These are phyloP conservation scores for Rauvolfia tetraphylla DNA, from an alignment of 257 asterid genomes.

Conservation along the genomic window DNA sequence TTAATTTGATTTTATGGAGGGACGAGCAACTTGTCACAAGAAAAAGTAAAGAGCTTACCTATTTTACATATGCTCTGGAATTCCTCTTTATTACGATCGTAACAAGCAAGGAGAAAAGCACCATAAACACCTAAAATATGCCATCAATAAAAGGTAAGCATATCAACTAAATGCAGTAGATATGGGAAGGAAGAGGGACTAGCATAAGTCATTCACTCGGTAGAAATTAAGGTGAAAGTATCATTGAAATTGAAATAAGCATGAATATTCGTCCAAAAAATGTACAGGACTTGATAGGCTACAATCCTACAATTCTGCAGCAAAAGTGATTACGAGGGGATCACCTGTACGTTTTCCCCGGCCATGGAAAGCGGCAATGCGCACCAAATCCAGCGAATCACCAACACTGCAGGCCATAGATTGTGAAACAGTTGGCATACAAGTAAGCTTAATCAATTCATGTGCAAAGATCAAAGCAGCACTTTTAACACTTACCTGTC, in stretches of 20 bases:
- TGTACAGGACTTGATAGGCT: not conserved
- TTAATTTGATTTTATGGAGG: constrained; percentile 6
- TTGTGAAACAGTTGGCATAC: constrained; percentile 10
- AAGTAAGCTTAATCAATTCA: constrained; percentile 15
- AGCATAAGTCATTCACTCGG: not conserved
- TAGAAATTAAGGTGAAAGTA: not conserved
- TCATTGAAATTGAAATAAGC: not conserved
- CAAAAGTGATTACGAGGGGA: constrained; percentile 8
- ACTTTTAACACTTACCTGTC: constrained; percentile 50
- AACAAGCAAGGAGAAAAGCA: constrained; percentile 96
- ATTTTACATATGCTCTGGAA: constrained; percentile 95
- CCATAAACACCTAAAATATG: constrained; percentile 71
- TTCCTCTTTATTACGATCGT: constrained; percentile 80
- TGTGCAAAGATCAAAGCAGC: constrained; percentile 14
- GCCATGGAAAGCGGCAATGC: constrained; percentile 97
- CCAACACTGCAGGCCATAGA: constrained; percentile 62
- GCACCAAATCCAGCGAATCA: constrained; percentile 95
- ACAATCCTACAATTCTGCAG: not conserved
- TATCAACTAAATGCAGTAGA: not conserved
- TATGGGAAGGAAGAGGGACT: not conserved
- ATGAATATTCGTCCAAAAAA: not conserved
- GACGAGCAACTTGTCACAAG: constrained; percentile 8
- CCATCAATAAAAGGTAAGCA: not conserved
- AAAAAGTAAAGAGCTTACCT: constrained; percentile 47
- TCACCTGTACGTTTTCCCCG: constrained; percentile 92